Evolutionary conservation across 768 basidiomycete species (phyloP), one percentile per base, ranked within the genome.

Genomic region (Trametes punicea): DNA sequence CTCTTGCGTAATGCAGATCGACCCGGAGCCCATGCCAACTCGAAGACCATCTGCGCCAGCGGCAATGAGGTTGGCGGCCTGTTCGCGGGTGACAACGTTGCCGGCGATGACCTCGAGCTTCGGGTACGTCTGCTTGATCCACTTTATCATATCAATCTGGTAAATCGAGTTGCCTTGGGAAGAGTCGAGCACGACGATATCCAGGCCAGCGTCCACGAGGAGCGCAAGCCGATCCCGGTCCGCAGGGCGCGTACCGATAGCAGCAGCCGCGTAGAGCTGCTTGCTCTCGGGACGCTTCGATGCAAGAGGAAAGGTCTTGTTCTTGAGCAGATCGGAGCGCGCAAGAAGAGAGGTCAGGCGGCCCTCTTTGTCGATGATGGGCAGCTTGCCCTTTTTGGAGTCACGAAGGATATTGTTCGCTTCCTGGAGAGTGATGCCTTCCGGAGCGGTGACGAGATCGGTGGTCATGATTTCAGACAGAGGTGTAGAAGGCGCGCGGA

Each of bases 1-100:
- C 69, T 98, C 97, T 73, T 99, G 97, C 6, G 97, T 99, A 74
- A 99, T 99, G 70, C 97, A 99, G 68, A 99, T 99, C 5, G 93
- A 96, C 8, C 97, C 97, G 7, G 88, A 91, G 33, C 97, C 97
- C 97, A 99, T 99, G 38, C 97, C 97, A 33, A 99, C 80, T 21
- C 93, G 88, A 10, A 98, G 80, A n/a, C 80, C 96, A 64, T 99
- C 97, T 3, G 95, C 97, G 39, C 97, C 97, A 2, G 93, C 95
- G 8, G 81, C 85, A 63, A 99, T 98, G 57, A 99, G 84, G 21
- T 78, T 83, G 15, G 97, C 97, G 1, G 97, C 96, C 69, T 98
- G 97, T 68, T 97, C 95, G 55, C 97, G 87, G 4, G 95, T 98
- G 61, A 99, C 96, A 57, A 99, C 95, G 70, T 99, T 98, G 36